Evolutionary conservation across 2,329 filamentous ascomycete species (phyloP).

Genomic region (Zasmidium citrigriseum): DNA sequence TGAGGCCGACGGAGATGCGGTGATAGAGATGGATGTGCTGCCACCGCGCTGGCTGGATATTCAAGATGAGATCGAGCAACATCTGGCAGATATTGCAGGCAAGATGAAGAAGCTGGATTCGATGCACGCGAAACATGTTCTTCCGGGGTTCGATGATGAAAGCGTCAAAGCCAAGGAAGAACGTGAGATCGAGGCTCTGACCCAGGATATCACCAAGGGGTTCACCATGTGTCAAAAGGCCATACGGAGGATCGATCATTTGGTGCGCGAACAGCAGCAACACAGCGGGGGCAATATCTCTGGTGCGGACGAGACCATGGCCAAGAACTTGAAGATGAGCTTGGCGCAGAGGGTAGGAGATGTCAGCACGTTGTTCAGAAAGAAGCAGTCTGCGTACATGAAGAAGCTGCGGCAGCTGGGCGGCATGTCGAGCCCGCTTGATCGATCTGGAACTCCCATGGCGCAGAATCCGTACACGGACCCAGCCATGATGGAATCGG

Average conservation of each 20-base stretch:
- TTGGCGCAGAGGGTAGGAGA: constrained; percentile 87
- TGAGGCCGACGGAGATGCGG: constrained; percentile 76
- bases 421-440: constrained; percentile 52
- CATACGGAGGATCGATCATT: constrained; percentile 82
- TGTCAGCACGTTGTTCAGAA: constrained; percentile 86
- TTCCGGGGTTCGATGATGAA: constrained; percentile 96
- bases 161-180: constrained; percentile 85
- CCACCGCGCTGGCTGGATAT: constrained; percentile 95
- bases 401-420: constrained; percentile 58
- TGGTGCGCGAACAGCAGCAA: constrained; percentile 79
- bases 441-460: constrained; percentile 46
- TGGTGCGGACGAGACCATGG: constrained; percentile 90
- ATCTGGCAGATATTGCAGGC: constrained; percentile 75
- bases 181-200: constrained; percentile 83
- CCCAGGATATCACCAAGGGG: constrained; percentile 81
- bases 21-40: constrained; percentile 97
- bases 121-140: constrained; percentile 93
- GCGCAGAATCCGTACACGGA: constrained; percentile 70
- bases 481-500: constrained; percentile 87
- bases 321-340: constrained; percentile 90
- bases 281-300: constrained; percentile 64
- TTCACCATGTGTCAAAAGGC: constrained; percentile 90
- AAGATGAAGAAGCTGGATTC: constrained; percentile 86
- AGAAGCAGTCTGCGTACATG: constrained; percentile 95
- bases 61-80: constrained; percentile 87